A percentile compares a stretch with the other conserved stretches of the same genome.
These are phyloP conservation scores for Diplocarpon mali DNA, from an alignment of 2,329 filamentous ascomycete genomes.

Conservation along the genomic window DNA sequence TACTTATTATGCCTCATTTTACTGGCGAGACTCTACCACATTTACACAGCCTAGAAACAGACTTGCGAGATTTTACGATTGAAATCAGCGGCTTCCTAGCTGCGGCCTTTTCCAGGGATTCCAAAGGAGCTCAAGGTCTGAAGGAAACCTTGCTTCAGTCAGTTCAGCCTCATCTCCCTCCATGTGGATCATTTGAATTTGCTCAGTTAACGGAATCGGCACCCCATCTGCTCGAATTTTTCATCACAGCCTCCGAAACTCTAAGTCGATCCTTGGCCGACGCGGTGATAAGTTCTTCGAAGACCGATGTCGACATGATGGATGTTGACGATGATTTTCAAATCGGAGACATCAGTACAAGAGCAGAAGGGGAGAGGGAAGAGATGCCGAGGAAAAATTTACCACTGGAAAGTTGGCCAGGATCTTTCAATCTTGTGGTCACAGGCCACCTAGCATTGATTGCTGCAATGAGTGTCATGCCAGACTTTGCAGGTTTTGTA, in stretches of 20 bases:
- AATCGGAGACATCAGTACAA: constrained; percentile 43
- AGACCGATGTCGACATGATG: constrained; percentile 42
- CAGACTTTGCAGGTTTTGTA: constrained; percentile 32
- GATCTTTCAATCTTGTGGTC: constrained; percentile 20
- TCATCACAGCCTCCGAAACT: constrained; percentile 17
- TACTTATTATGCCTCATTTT: constrained; percentile 21
- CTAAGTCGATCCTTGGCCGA: constrained; percentile 10
- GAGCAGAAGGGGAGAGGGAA: constrained; percentile 26
- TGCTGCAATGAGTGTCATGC: constrained; percentile 11
- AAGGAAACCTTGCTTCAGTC: constrained; percentile 20
- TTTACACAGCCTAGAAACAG: constrained; percentile 12
- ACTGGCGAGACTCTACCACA: constrained; percentile 12
- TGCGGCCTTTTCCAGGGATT: constrained; percentile 9
- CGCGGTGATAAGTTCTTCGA: not conserved
- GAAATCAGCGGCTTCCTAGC: constrained; percentile 17
- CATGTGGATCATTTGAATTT: constrained; percentile 13
- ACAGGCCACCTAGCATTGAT: constrained; percentile 19
- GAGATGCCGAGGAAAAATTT: constrained; percentile 33
- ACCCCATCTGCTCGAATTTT: constrained; percentile 20
- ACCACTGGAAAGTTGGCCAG: constrained; percentile 18
- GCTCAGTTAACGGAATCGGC: constrained; percentile 11
- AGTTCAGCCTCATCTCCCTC: constrained; percentile 23
- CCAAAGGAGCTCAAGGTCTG: constrained; percentile 12
- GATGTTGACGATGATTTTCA: constrained; percentile 48
- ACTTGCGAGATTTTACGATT: constrained; percentile 10